Conservation (phyloP, 2,329 filamentous ascomycete species). For the Magnaporthiopsis incrustans region DNA sequence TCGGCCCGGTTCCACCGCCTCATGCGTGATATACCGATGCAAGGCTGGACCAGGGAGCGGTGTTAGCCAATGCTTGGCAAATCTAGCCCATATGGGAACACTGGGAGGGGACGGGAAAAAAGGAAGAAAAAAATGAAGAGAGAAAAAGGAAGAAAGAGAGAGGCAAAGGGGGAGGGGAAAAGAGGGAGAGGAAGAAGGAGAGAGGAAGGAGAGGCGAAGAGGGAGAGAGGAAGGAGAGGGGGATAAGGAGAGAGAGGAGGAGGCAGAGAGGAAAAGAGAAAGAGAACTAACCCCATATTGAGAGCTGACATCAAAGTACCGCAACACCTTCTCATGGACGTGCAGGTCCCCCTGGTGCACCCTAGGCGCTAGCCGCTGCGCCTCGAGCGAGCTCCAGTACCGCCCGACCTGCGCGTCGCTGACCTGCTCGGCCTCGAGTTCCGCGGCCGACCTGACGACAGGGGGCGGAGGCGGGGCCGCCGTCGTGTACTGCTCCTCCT, state of each 20-base stretch:
- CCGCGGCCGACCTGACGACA: slow-evolving; percentile 36
- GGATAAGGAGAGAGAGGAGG: no score
- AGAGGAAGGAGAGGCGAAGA: no score
- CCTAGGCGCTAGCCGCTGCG: slow-evolving; percentile 55
- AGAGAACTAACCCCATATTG: slow-evolving; percentile 76
- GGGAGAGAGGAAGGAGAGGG: no score
- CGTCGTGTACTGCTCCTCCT: slow-evolving; percentile 17
- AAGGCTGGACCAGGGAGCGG: slow-evolving; percentile 51
- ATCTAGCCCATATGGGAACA: no score
- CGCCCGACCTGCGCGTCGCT: slow-evolving; percentile 59
- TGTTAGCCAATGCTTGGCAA: background rate
- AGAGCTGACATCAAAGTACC: slow-evolving; percentile 86
- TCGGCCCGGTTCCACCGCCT: slow-evolving; percentile 87
- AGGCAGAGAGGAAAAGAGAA: no score
- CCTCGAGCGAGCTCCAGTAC: slow-evolving; percentile 73
- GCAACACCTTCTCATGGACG: slow-evolving; percentile 73
- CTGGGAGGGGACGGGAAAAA: no score
- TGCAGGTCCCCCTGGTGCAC: slow-evolving; percentile 72
- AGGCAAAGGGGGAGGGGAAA: no score
- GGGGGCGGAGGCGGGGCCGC: slow-evolving; percentile 14
- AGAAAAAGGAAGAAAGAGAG: no score
- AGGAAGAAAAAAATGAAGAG: no score
- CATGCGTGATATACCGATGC: slow-evolving; percentile 72
- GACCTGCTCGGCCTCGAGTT: slow-evolving; percentile 55
- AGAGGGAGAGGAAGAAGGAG: no score